These are phyloP conservation scores for Viola pubescens DNA, from an alignment of 441 rosid species.

Conservation along the genomic window DNA sequence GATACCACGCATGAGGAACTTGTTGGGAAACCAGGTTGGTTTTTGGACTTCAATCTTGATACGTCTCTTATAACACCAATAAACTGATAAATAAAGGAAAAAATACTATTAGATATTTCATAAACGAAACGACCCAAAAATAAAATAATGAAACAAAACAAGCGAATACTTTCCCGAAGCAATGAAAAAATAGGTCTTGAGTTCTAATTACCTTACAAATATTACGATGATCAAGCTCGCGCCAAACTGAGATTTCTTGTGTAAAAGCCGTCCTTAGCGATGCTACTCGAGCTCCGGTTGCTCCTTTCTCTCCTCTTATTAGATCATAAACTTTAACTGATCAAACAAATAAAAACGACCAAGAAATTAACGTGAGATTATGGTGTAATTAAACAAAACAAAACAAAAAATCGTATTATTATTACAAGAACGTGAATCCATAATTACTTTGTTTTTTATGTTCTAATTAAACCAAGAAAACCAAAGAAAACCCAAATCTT, in stretches of 20 bases:
- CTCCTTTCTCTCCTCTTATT: conserved; percentile 21
- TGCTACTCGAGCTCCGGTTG: conserved; percentile 10
- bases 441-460: not conserved
- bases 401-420: too few species aligned
- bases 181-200: not conserved
- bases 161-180: not conserved
- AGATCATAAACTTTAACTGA: conserved; percentile 27
- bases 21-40: conserved; percentile 46
- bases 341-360: not conserved
- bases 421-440: not conserved
- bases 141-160: not conserved
- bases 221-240: conserved; percentile 25
- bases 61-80: too few species aligned
- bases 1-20: conserved; percentile 66
- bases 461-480: too few species aligned
- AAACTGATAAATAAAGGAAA: too few species aligned
- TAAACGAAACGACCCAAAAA: not conserved
- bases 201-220: conserved; percentile 14
- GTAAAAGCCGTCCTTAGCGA: conserved; percentile 20
- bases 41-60: conserved; percentile 46
- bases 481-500: not conserved
- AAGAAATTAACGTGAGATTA: not conserved
- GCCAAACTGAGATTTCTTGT: conserved; percentile 25
- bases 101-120: not conserved
- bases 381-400: not conserved